These are phyloP conservation scores for Rhizopogon roseolus DNA, from an alignment of 768 basidiomycete genomes.

Conservation along the genomic window DNA sequence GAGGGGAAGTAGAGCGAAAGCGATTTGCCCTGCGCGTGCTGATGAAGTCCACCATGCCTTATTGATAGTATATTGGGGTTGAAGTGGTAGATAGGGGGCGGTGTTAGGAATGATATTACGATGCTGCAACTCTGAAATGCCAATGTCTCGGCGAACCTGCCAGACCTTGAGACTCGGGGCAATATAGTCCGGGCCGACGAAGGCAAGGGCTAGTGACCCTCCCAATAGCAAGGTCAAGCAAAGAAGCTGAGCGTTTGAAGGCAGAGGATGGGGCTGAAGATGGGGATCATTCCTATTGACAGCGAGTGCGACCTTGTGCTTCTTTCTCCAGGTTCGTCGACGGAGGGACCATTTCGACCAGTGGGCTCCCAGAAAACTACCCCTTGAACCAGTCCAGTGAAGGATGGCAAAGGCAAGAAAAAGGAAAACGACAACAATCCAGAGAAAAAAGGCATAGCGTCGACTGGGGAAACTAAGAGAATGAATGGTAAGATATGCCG, in stretches of 20 bases:
- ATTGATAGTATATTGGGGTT: slow-evolving; percentile 54
- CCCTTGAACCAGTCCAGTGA: slow-evolving; percentile 38
- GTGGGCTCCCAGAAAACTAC: slow-evolving; percentile 41
- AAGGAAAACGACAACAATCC: slow-evolving; percentile 45
- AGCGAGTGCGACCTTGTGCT: slow-evolving; percentile 33
- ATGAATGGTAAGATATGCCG: slow-evolving; percentile 54
- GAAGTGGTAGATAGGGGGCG: slow-evolving; percentile 30
- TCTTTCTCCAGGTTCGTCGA: slow-evolving; percentile 53
- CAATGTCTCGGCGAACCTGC: slow-evolving; percentile 26
- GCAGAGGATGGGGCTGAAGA: slow-evolving; percentile 42
- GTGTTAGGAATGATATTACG: slow-evolving; percentile 18
- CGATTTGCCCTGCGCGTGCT: slow-evolving; percentile 62
- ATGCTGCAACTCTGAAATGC: slow-evolving; percentile 14
- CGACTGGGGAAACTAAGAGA: slow-evolving; percentile 47
- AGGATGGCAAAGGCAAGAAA: slow-evolving; percentile 36
- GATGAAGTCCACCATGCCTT: slow-evolving; percentile 73
- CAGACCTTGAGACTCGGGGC: slow-evolving; percentile 43
- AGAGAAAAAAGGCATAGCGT: slow-evolving; percentile 54
- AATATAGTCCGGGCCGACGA: slow-evolving; percentile 69
- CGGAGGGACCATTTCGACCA: slow-evolving; percentile 59
- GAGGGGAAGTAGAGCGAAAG: slow-evolving; percentile 69
- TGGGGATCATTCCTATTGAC: slow-evolving; percentile 28
- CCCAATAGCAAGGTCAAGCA: slow-evolving; percentile 39
- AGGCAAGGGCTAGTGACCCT: slow-evolving; percentile 40
- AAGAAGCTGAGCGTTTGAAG: slow-evolving; percentile 62